Conservation (phyloP, 352 stramenopile species). For the Bremia lactucae region DNA sequence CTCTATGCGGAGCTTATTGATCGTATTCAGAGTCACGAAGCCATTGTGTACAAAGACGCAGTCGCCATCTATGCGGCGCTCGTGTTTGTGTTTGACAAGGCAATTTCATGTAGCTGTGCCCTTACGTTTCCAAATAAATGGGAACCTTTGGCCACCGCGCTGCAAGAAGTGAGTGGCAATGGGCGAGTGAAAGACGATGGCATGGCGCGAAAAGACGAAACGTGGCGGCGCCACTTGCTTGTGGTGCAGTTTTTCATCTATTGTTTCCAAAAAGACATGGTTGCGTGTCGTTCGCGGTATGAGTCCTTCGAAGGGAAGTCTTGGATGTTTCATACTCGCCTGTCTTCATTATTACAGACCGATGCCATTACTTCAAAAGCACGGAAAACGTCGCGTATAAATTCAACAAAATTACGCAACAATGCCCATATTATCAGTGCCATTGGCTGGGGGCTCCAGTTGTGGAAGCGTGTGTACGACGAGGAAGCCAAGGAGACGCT, state of each 20-base stretch:
- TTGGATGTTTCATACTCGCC: conserved; percentile 51
- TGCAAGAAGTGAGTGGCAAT: conserved; percentile 47
- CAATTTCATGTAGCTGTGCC: conserved; percentile 44
- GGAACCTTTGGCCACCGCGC: conserved; percentile 42
- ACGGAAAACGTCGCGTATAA: conserved; percentile 21
- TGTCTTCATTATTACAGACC: conserved; percentile 49
- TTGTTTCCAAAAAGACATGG: conserved; percentile 64
- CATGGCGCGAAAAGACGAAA: conserved; percentile 31
- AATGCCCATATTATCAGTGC: conserved; percentile 58
- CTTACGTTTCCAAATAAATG: conserved; percentile 62
- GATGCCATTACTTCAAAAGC: conserved; percentile 23
- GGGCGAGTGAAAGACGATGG: conserved; percentile 17
- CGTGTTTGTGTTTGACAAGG: conserved; percentile 75
- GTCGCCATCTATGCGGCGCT: conserved; percentile 71
- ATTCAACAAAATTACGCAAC: conserved; percentile 47
- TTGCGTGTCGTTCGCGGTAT: conserved; percentile 43
- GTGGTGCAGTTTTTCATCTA: conserved; percentile 79
- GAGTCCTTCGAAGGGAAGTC: conserved; percentile 26
- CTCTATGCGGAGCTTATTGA: conserved; percentile 74
- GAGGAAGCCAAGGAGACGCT: conserved; percentile 18
- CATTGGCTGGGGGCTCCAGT: conserved; percentile 32
- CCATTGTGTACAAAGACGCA: conserved; percentile 54
- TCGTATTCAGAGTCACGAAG: conserved; percentile 62
- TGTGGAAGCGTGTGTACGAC: conserved; percentile 67
- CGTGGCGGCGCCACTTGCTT: conserved; percentile 56